phyloP scores from a whole-genome alignment of 2,329 filamentous ascomycete species.

The Aspergillus neotritici region DNA sequence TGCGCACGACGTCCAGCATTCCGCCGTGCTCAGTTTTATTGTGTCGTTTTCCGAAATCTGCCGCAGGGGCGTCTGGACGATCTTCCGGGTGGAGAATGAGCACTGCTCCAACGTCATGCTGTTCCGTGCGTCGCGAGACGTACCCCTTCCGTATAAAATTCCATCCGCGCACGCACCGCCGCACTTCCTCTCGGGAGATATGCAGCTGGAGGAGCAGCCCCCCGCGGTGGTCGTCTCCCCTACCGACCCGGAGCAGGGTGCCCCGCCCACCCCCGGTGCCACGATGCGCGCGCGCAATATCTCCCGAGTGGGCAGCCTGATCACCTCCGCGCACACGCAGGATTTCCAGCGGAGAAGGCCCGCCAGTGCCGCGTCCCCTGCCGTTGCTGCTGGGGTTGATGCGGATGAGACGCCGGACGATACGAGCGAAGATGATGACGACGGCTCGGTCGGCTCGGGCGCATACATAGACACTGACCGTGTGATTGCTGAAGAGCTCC shows the following conservation, averaged over 20 bases:
- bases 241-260: constrained; percentile 25
- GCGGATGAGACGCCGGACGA: constrained; percentile 32
- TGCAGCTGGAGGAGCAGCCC: constrained; percentile 22
- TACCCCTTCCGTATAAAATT: constrained; percentile 73
- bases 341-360: constrained; percentile 80
- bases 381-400: constrained; percentile 26
- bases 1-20: constrained; percentile 73
- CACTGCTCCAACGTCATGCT: constrained; percentile 87
- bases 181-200: constrained; percentile 15
- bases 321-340: constrained; percentile 78
- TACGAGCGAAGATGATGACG: constrained; percentile 36
- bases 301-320: constrained; percentile 57
- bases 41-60: constrained; percentile 72
- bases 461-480: constrained; percentile 10
- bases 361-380: constrained; percentile 39
- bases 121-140: constrained; percentile 82
- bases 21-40: constrained; percentile 71
- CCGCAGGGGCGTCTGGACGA: constrained; percentile 83
- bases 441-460: constrained; percentile 18
- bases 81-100: constrained; percentile 95
- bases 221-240: constrained; percentile 14
- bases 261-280: constrained; percentile 22
- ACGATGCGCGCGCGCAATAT: constrained; percentile 32
- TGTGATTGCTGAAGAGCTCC: constrained; percentile 14
- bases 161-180: constrained; percentile 17